phyloP scores from a whole-genome alignment of 225 moss, liverwort and hornwort species.

The Asterella californica region DNA sequence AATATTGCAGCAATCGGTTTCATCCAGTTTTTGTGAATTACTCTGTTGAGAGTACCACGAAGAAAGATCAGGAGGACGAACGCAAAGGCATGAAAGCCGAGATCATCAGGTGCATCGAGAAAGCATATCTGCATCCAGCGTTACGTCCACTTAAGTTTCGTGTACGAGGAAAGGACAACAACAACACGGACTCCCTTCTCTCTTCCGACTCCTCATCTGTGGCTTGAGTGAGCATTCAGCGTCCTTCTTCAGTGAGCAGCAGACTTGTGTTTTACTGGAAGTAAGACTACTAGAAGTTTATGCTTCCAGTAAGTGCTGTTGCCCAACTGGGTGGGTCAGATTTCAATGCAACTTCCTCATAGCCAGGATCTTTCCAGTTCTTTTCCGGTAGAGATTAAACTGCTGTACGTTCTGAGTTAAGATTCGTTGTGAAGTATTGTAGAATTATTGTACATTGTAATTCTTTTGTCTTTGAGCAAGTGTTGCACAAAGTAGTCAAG shows the following conservation, averaged over 20 bases:
- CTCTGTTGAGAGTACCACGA: conserved; percentile 72
- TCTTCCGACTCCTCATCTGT: conserved; percentile 1
- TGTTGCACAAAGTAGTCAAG: too few relatives aligned
- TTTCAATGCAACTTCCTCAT: neutral
- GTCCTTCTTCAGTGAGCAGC: neutral
- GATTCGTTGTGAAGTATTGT: too few relatives aligned
- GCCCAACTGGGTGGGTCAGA: neutral
- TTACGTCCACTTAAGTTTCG: conserved; percentile 55
- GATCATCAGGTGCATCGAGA: conserved; percentile 37
- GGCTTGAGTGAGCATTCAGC: conserved; percentile 2
- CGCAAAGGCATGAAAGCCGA: conserved; percentile 47
- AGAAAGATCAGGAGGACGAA: conserved; percentile 64
- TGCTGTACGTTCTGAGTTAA: too few relatives aligned
- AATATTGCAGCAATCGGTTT: conserved; percentile 65
- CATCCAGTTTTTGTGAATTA: conserved; percentile 62
- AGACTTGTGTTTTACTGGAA: neutral
- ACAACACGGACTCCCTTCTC: conserved; percentile 25
- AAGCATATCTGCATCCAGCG: conserved; percentile 72
- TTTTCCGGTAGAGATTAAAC: neutral
- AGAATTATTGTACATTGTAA: too few relatives aligned
- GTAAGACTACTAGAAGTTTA: neutral
- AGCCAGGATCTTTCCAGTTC: neutral
- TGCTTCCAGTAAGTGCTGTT: too few relatives aligned
- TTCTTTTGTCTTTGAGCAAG: too few relatives aligned
- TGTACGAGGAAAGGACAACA: neutral